Evolutionary conservation across 148 eudicot species (phyloP), one percentile per base, ranked within the genome.

Genomic region (Beta vulgaris): DNA sequence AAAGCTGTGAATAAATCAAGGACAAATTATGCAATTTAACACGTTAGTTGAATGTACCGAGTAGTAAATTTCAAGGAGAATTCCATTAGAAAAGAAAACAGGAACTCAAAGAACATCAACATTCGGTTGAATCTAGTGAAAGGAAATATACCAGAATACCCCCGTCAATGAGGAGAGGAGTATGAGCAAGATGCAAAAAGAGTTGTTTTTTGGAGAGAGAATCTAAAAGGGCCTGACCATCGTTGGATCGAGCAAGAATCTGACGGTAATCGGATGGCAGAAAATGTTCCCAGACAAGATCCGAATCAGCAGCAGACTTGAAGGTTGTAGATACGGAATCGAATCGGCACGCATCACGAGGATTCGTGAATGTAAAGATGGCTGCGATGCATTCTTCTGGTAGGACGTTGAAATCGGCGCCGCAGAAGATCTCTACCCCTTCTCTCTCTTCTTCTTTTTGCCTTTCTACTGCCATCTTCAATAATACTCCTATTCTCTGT

Each of bases 301-400:
- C 83, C 7, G 86, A 86, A 37, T 86, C 72, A 9, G 91, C 83
- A 1, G 85, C 88, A 1, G 82, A 80, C 58, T 68, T 71, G 66
- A 88, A 88, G 26, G 57, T 36, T 32, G 12, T 70, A 0, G 86
- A 86, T 13, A 84, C 79, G 16, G 74, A 6, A 0, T 87, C 76
- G 26, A 82, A 60, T 0, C 81, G 57, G 39, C 86, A 84, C 7
- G 87, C 87, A 32, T 86, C 91, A 2, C 72, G 29, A 29, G 87
- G 86, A 1, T 76, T 44, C 0, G 91, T 88, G 7, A 80, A 69
- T 0, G 88, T 71, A 18, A 84, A 46, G 1, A 81, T 74, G 26
- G 72, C 29, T 6, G 88, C 78, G 64, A 85, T 32, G 21, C 84
- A 86, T 2, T 73, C 88, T 51, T 86, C 91, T 14, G 91, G 88